Evolutionary conservation across 78 protist genomes (phyloP), one percentile per base, ranked within the genome.

Genomic region (Cyanophora paradoxa): DNA sequence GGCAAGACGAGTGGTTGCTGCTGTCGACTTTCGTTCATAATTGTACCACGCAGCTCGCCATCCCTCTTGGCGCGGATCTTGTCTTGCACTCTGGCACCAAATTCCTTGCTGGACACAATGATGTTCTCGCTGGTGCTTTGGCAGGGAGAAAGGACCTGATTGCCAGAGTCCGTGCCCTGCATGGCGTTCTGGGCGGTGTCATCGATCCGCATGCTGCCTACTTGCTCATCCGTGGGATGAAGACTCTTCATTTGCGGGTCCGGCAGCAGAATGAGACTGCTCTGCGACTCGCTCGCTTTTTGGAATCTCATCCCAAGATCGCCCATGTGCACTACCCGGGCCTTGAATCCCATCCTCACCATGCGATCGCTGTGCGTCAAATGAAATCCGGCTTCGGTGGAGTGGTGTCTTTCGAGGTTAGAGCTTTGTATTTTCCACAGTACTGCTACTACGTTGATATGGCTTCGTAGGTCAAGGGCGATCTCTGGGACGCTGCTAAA

Each of bases 101-200:
- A 61, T 68, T 48, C 40, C 74, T 68, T 14, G 74, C 62, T 6
- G 74, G 74, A 4, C 74, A 68, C 74, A 68, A 68, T 40, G 74
- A 68, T 61, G 74, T 68, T n/a, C 14, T 68, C 42, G 42, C 61
- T n/a, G 74, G 74, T 20, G 74, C 16, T 8, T 22, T 68, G n/a
- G 57, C 74, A 3, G 74, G 74, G 10, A 26, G 46, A 1, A 54
- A 54, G 44, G 76, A 50, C 31, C 64, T 37, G 20, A 37, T 70
- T 34, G 76, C 2, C 5, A 4, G 54, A 34, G 76, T 70, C n/a
- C 61, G 76, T 2, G 50, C 8, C 28, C 28, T 70, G 42, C 76
- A 70, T 24, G 76, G 76, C 31, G 64, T 70, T 13, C 46, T 70
- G 2, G 76, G 76, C 31, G 76, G 76, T 22, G 64, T 70, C 22